A percentile compares a stretch with the other conserved stretches of the same genome.
Evolutionary conservation across 2,329 filamentous ascomycete genomes (phyloP).

Genomic region (Stagonosporopsis vannaccii): DNA sequence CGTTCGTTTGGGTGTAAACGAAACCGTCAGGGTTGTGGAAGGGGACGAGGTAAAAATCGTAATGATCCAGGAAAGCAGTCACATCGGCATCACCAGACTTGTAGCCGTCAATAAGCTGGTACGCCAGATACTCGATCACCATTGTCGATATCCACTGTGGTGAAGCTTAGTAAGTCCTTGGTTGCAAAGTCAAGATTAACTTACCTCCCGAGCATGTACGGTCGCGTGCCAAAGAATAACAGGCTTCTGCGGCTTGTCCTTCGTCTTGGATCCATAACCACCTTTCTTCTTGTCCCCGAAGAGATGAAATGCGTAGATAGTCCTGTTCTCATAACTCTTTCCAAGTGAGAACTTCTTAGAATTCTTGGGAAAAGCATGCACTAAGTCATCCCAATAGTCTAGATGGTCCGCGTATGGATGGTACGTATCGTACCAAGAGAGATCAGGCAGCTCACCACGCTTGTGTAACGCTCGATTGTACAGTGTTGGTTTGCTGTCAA

Average conservation of each 20-base stretch:
- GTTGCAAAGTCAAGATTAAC: slow-evolving; percentile 24
- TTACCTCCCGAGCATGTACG: slow-evolving; percentile 44
- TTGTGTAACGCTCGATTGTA: slow-evolving; percentile 26
- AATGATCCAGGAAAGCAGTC: slow-evolving; percentile 41
- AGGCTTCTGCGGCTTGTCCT: slow-evolving; percentile 30
- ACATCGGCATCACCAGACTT: slow-evolving; percentile 31
- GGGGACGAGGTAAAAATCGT: slow-evolving; percentile 45
- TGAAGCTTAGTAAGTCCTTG: not conserved
- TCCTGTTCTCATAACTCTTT: slow-evolving; percentile 40
- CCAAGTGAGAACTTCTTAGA: slow-evolving; percentile 39
- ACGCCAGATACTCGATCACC: slow-evolving; percentile 43
- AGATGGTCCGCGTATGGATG: slow-evolving; percentile 42
- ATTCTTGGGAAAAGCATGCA: slow-evolving; percentile 35
- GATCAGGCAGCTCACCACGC: slow-evolving; percentile 49
- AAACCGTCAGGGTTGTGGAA: slow-evolving; percentile 47
- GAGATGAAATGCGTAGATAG: slow-evolving; percentile 40
- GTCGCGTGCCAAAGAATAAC: slow-evolving; percentile 45
- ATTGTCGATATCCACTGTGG: slow-evolving; percentile 21
- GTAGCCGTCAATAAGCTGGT: slow-evolving; percentile 41
- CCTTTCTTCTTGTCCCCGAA: slow-evolving; percentile 33
- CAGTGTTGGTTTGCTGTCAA: slow-evolving; percentile 17
- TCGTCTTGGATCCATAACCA: slow-evolving; percentile 8
- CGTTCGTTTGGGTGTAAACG: slow-evolving; percentile 43
- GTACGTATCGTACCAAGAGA: slow-evolving; percentile 48
- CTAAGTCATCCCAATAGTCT: slow-evolving; percentile 41